phyloP scores from a whole-genome alignment of 495 filamentous ascomycete species.

The Lineolata rhizophorae region DNA sequence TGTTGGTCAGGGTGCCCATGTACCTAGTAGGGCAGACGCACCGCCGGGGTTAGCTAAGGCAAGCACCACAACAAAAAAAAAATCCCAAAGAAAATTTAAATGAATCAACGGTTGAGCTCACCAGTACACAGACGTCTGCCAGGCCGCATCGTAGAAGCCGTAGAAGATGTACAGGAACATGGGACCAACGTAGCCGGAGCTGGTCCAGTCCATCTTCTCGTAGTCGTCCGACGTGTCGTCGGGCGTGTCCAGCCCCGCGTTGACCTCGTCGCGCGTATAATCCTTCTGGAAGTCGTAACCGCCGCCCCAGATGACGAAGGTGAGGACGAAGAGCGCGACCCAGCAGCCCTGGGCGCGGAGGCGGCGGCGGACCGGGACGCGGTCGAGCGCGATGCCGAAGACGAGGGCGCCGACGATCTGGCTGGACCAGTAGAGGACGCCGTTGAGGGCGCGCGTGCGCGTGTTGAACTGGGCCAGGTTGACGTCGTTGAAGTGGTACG shows the following conservation, averaged over 20 bases:
- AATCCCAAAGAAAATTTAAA: background rate
- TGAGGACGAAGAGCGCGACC: constrained; percentile 42
- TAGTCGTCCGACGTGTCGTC: constrained; percentile 9
- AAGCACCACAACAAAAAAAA: background rate
- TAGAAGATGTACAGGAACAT: constrained; percentile 92
- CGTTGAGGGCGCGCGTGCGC: constrained; percentile 66
- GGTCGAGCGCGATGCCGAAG: constrained; percentile 59
- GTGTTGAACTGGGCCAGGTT: constrained; percentile 58
- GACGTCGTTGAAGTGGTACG: constrained; percentile 33
- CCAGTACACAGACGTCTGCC: constrained; percentile 80
- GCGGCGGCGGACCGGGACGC: constrained; percentile 36
- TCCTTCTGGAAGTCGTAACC: constrained; percentile 57
- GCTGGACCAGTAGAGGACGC: constrained; percentile 62
- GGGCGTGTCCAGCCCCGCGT: constrained; percentile 14
- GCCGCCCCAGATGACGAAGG: constrained; percentile 70
- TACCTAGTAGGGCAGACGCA: no score
- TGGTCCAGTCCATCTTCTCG: constrained; percentile 38
- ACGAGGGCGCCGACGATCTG: constrained; percentile 72
- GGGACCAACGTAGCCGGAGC: constrained; percentile 47
- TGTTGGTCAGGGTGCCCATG: constrained; percentile 86
- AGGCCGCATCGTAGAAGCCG: constrained; percentile 71
- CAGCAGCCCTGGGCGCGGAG: constrained; percentile 56
- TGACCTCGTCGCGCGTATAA: constrained; percentile 28
- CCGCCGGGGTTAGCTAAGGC: no score
- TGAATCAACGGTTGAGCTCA: constrained; percentile 23